phyloP scores from a whole-genome alignment of 371 early-diverging fungal genomes.

The Apophysomyces trapeziformis region DNA sequence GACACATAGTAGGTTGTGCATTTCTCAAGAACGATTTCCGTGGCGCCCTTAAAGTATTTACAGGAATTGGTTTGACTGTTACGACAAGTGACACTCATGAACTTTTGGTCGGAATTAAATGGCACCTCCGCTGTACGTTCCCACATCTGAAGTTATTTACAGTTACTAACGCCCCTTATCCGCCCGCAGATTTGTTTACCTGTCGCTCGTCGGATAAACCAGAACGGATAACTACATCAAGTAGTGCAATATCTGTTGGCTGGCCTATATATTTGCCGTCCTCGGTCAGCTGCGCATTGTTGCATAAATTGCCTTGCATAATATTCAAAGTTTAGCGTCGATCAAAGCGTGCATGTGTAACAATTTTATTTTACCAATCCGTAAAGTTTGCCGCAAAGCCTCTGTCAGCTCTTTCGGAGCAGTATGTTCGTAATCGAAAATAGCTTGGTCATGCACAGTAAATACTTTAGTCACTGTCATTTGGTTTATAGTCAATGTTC shows the following conservation, averaged over 20 bases:
- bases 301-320: slow-evolving; percentile 66
- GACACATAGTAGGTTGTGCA: slow-evolving; percentile 65
- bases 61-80: slow-evolving; percentile 21
- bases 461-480: slow-evolving; percentile 83
- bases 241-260: slow-evolving; percentile 85
- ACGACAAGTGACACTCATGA: slow-evolving; percentile 77
- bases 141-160: slow-evolving; percentile 36
- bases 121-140: slow-evolving; percentile 80
- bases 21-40: slow-evolving; percentile 72
- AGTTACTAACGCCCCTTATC: neutral
- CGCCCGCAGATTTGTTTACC: slow-evolving; percentile 39
- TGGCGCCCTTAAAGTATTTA: slow-evolving; percentile 77
- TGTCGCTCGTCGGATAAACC: slow-evolving; percentile 64
- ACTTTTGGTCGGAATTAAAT: slow-evolving; percentile 92
- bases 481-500: slow-evolving; percentile 84
- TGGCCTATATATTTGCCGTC: slow-evolving; percentile 76
- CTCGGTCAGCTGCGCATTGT: slow-evolving; percentile 75
- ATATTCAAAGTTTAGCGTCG: neutral
- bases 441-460: slow-evolving; percentile 64
- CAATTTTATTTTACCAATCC: slow-evolving; percentile 51
- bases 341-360: neutral
- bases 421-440: slow-evolving; percentile 66
- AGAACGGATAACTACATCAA: slow-evolving; percentile 62
- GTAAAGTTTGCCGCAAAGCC: slow-evolving; percentile 57
- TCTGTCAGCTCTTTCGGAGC: slow-evolving; percentile 36